A percentile compares a stretch with the other conserved stretches of the same genome.
phyloP scores from a whole-genome alignment of 352 stramenopile species.

The Phytophthora sojae region DNA sequence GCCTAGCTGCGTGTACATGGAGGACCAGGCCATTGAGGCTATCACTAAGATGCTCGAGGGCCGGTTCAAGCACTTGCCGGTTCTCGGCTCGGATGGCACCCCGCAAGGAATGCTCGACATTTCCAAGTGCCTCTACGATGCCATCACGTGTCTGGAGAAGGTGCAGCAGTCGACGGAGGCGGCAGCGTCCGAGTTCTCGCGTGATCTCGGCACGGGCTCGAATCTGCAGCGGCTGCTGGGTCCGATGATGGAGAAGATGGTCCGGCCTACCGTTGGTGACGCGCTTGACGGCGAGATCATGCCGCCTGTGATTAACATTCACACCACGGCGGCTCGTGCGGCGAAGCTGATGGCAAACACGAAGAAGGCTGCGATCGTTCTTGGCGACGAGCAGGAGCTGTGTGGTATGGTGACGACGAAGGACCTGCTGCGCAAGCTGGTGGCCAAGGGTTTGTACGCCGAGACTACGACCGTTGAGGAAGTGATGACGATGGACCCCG shows the following conservation, averaged over 20 bases:
- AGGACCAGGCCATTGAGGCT: slow-evolving; percentile 86
- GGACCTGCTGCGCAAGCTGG: slow-evolving; percentile 86
- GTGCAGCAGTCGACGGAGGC: slow-evolving; percentile 88
- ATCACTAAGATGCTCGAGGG: slow-evolving; percentile 92
- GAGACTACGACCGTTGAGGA: slow-evolving; percentile 82
- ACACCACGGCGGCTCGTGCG: slow-evolving; percentile 72
- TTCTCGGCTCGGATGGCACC: slow-evolving; percentile 73
- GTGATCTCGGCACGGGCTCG: slow-evolving; percentile 73
- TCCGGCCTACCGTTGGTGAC: slow-evolving; percentile 82
- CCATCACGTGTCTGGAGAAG: slow-evolving; percentile 88
- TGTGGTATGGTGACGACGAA: slow-evolving; percentile 89
- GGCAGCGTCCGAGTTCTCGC: slow-evolving; percentile 81
- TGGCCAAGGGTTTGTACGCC: slow-evolving; percentile 81
- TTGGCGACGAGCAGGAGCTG: slow-evolving; percentile 70
- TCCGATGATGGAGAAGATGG: slow-evolving; percentile 92
- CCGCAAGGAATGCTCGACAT: slow-evolving; percentile 91
- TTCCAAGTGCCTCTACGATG: slow-evolving; percentile 90
- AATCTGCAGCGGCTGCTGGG: slow-evolving; percentile 79
- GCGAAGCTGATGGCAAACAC: slow-evolving; percentile 88
- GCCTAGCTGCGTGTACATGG: slow-evolving; percentile 79
- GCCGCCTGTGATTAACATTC: slow-evolving; percentile 78
- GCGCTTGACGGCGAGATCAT: slow-evolving; percentile 84
- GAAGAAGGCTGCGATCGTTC: slow-evolving; percentile 87
- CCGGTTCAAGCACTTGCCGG: slow-evolving; percentile 88
- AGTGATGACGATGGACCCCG: slow-evolving; percentile 87